These are phyloP conservation scores for Vanrija humicola DNA, from an alignment of 1,284 basidiomycete genomes.

Conservation along the genomic window DNA sequence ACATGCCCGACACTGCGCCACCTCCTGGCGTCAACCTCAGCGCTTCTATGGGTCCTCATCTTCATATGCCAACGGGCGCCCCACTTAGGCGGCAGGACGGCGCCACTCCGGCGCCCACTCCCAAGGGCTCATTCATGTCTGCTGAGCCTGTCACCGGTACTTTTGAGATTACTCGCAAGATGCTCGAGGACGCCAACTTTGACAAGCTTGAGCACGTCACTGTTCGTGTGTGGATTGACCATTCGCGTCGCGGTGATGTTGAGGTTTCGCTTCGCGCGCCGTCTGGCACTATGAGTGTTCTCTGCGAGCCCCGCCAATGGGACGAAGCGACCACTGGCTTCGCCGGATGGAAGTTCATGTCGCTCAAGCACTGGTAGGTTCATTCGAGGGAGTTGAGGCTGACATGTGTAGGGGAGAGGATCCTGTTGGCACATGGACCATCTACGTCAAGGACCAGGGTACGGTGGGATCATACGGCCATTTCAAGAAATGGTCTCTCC, in stretches of 20 bases:
- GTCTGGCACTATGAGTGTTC: slow-evolving; percentile 75
- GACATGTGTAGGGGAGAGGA: slow-evolving; percentile 72
- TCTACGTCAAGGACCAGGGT: slow-evolving; percentile 75
- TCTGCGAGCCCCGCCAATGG: slow-evolving; percentile 67
- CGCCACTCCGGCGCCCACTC: slow-evolving; percentile 3
- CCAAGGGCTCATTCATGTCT: slow-evolving; percentile 54
- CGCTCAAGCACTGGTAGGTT: slow-evolving; percentile 91
- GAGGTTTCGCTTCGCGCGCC: slow-evolving; percentile 87
- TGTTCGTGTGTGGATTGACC: slow-evolving; percentile 86
- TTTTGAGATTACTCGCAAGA: slow-evolving; percentile 66
- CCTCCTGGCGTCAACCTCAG: neutral
- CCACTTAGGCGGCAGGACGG: neutral
- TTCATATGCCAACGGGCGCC: neutral
- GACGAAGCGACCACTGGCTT: slow-evolving; percentile 72
- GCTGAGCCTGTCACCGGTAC: slow-evolving; percentile 64
- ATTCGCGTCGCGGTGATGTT: slow-evolving; percentile 82
- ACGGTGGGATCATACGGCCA: slow-evolving; percentile 63
- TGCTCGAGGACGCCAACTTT: slow-evolving; percentile 72
- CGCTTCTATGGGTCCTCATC: neutral
- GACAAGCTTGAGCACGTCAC: slow-evolving; percentile 90
- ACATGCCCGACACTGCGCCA: slow-evolving; percentile 49
- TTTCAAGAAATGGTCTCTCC: slow-evolving; percentile 88
- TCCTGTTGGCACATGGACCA: slow-evolving; percentile 87
- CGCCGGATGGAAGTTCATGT: slow-evolving; percentile 96
- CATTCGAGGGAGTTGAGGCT: neutral